Conservation (phyloP, 371 early-diverging fungal species). For the Dinochytrium kinnereticum region DNA sequence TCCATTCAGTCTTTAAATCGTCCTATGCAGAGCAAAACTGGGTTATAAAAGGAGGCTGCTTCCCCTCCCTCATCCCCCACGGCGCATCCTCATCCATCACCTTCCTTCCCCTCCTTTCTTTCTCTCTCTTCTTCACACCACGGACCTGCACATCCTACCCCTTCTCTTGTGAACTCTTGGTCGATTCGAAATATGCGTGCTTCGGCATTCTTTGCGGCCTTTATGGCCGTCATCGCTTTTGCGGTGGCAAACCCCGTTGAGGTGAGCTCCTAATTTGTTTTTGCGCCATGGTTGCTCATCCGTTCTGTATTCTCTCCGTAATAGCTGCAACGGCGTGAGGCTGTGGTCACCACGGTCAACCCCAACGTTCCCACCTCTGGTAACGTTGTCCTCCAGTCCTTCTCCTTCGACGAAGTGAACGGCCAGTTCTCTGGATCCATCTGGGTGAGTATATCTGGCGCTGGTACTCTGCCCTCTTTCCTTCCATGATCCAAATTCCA, state of each 20-base stretch:
- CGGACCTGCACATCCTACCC: too few relatives aligned
- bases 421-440: not conserved
- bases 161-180: not conserved
- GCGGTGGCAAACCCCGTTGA: not conserved
- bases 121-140: too few relatives aligned
- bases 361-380: constrained; percentile 9
- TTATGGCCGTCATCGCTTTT: not conserved
- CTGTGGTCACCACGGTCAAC: not conserved
- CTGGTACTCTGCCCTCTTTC: too few relatives aligned
- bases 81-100: too few relatives aligned
- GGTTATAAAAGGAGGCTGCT: too few relatives aligned
- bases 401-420: not conserved
- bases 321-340: not conserved
- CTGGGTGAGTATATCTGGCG: not conserved
- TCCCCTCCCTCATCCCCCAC: too few relatives aligned
- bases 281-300: not conserved
- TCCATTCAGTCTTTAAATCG: too few relatives aligned
- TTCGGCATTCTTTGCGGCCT: not conserved
- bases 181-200: not conserved
- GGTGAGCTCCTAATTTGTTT: not conserved
- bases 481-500: too few relatives aligned
- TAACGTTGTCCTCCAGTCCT: not conserved
- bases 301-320: not conserved
- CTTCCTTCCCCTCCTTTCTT: too few relatives aligned
- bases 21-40: too few relatives aligned